Conservation (phyloP, 208 protist species). For the Kentomonas sorsogonicus region DNA sequence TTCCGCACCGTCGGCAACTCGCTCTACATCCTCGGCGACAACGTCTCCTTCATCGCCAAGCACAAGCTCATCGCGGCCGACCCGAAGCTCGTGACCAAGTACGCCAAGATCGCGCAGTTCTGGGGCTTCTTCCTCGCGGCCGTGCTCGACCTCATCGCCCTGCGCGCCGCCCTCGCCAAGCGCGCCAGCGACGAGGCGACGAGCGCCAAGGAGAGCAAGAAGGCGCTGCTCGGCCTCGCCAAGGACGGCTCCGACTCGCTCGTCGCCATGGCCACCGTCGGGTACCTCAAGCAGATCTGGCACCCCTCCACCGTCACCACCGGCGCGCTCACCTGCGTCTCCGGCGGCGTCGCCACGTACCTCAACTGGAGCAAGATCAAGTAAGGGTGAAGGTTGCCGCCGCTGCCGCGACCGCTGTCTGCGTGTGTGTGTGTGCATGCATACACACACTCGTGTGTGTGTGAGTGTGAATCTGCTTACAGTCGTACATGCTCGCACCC, state of each 20-base stretch:
- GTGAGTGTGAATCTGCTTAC: background rate
- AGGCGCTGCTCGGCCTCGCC: conserved; percentile 60
- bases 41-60: conserved; percentile 80
- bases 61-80: conserved; percentile 57
- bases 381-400: conserved; percentile 16
- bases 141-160: conserved; percentile 76
- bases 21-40: conserved; percentile 88
- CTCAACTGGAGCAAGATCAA: conserved; percentile 89
- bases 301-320: conserved; percentile 53
- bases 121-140: conserved; percentile 89
- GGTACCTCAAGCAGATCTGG: conserved; percentile 75
- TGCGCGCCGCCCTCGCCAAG: conserved; percentile 56
- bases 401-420: too few species aligned
- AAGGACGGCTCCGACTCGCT: conserved; percentile 81
- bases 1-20: conserved; percentile 82
- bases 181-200: conserved; percentile 37
- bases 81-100: conserved; percentile 44
- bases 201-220: conserved; percentile 73
- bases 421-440: too few species aligned
- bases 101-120: conserved; percentile 86
- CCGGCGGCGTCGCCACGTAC: conserved; percentile 84
- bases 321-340: conserved; percentile 74
- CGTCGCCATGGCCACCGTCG: conserved; percentile 78
- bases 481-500: too few species aligned
- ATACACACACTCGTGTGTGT: too few species aligned